A percentile compares a stretch with the other conserved stretches of the same genome.
Conservation (phyloP, 495 filamentous ascomycete genomes). For the Cetradonia linearis region DNA sequence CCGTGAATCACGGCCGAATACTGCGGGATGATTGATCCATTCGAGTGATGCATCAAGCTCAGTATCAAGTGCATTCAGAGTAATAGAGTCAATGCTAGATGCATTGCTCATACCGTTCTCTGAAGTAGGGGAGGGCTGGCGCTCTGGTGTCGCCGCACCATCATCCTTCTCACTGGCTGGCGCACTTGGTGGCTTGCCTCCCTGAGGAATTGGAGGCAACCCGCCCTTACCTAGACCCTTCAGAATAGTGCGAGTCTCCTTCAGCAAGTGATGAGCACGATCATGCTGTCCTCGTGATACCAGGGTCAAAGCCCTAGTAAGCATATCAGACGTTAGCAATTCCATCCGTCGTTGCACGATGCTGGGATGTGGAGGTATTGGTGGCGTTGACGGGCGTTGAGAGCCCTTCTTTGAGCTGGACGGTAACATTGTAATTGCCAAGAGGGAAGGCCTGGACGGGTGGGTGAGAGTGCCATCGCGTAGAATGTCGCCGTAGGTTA, state of each 20-base stretch:
- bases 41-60: slow-evolving; percentile 91
- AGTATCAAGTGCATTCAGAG: slow-evolving; percentile 77
- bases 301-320: slow-evolving; percentile 82
- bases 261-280: slow-evolving; percentile 79
- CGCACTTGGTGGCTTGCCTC: slow-evolving; percentile 27
- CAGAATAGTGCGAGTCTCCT: slow-evolving; percentile 88
- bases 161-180: slow-evolving; percentile 33
- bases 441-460: slow-evolving; percentile 74
- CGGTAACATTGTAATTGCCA: slow-evolving; percentile 99
- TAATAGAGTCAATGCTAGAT: slow-evolving; percentile 47
- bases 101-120: slow-evolving; percentile 37
- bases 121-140: slow-evolving; percentile 40
- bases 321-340: slow-evolving; percentile 94
- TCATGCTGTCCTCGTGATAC: slow-evolving; percentile 89
- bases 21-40: slow-evolving; percentile 96
- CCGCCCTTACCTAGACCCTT: slow-evolving; percentile 94
- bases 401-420: slow-evolving; percentile 49
- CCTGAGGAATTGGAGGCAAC: slow-evolving; percentile 76
- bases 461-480: slow-evolving; percentile 84
- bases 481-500: slow-evolving; percentile 88
- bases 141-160: slow-evolving; percentile 35
- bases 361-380: slow-evolving; percentile 89
- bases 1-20: slow-evolving; percentile 87
- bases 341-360: slow-evolving; percentile 98
- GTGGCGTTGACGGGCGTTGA: slow-evolving; percentile 58